phyloP scores from a whole-genome alignment of 176 grass and related monocot genomes.

The Pontederia crassipes region DNA sequence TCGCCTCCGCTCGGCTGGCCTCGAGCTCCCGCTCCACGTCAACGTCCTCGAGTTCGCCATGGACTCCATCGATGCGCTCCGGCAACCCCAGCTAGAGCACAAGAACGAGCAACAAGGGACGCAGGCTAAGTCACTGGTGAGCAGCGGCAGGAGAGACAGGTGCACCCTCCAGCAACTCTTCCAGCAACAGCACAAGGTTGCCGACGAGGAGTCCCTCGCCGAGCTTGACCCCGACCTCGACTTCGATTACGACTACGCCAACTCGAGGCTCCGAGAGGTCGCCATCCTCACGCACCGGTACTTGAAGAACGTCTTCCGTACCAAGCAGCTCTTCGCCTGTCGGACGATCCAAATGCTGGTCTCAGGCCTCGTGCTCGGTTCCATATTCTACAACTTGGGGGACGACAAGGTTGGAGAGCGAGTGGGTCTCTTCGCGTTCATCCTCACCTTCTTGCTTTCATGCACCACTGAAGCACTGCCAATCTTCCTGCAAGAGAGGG shows the following conservation, averaged over 20 bases:
- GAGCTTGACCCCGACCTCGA: neutral
- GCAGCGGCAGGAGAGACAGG: slow-evolving; percentile 1
- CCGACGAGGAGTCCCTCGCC: too few relatives aligned
- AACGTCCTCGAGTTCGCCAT: slow-evolving; percentile 91
- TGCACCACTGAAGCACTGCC: slow-evolving; percentile 76
- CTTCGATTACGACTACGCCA: slow-evolving; percentile 31
- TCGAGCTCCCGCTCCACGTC: slow-evolving; percentile 63
- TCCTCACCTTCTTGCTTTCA: slow-evolving; percentile 77
- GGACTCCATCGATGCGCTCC: slow-evolving; percentile 43
- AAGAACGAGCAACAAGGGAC: neutral
- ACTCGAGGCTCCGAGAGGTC: slow-evolving; percentile 38
- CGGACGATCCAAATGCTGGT: slow-evolving; percentile 52
- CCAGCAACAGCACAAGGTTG: neutral
- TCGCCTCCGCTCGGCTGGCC: slow-evolving; percentile 40
- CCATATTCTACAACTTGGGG: slow-evolving; percentile 52
- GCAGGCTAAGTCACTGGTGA: slow-evolving; percentile 4
- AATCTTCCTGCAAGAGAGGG: slow-evolving; percentile 75
- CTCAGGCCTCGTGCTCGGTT: slow-evolving; percentile 52
- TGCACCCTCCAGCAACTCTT: neutral
- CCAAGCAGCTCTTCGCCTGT: slow-evolving; percentile 55
- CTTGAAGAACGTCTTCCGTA: slow-evolving; percentile 53
- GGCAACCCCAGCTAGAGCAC: neutral
- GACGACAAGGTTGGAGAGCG: slow-evolving; percentile 56
- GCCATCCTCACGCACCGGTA: slow-evolving; percentile 43
- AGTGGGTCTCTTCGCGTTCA: slow-evolving; percentile 91